These are phyloP conservation scores for Pleurotus djamor DNA, from an alignment of 768 basidiomycete species.

Conservation along the genomic window DNA sequence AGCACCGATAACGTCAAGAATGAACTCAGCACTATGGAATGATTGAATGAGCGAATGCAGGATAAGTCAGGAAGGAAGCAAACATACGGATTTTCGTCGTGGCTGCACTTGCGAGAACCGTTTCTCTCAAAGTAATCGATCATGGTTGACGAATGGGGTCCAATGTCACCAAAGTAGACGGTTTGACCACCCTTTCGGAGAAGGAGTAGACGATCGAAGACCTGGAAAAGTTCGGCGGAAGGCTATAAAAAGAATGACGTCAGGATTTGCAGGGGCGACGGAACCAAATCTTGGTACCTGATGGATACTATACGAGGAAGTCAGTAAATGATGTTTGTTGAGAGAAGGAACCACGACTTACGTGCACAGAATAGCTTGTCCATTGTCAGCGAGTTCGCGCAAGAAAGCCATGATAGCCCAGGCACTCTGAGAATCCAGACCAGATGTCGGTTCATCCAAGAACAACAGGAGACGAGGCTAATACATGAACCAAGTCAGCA, in stretches of 20 bases:
- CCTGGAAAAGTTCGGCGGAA: constrained; percentile 14
- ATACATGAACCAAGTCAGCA: neutral
- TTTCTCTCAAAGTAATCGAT: constrained; percentile 62
- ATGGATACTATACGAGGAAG: constrained; percentile 34
- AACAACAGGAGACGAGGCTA: constrained; percentile 80
- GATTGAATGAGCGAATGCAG: constrained; percentile 20
- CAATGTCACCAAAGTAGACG: constrained; percentile 60
- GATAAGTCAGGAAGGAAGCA: neutral
- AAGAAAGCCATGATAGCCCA: constrained; percentile 81
- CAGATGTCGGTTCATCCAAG: constrained; percentile 87
- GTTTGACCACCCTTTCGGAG: constrained; percentile 61
- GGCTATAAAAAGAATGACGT: constrained; percentile 25
- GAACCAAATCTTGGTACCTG: constrained; percentile 20
- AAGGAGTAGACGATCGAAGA: constrained; percentile 66
- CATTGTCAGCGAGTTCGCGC: constrained; percentile 70
- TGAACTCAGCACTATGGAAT: constrained; percentile 48
- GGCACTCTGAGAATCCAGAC: constrained; percentile 86
- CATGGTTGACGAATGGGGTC: constrained; percentile 46
- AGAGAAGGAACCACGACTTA: constrained; percentile 26
- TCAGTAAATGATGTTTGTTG: neutral
- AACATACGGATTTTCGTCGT: constrained; percentile 57
- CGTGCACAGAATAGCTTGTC: constrained; percentile 89
- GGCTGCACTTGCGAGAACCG: constrained; percentile 48
- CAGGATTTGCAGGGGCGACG: neutral
- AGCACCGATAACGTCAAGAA: constrained; percentile 75